These are phyloP conservation scores for Spathaspora boniae DNA, from an alignment of 805 yeast species.

Conservation along the genomic window DNA sequence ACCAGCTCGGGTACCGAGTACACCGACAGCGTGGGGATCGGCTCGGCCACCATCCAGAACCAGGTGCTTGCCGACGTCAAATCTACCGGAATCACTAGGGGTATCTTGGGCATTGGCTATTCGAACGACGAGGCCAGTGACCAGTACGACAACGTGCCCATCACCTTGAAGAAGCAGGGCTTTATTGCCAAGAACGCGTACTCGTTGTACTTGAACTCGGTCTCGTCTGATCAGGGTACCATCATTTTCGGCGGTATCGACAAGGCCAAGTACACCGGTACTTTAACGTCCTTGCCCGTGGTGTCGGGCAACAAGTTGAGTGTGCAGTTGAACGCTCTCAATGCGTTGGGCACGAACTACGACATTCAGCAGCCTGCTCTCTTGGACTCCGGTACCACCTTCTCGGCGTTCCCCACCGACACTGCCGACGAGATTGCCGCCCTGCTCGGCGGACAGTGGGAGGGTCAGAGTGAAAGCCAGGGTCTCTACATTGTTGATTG, in stretches of 20 bases:
- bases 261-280: conserved; percentile 23
- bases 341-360: conserved; percentile 14
- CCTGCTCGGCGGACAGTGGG: neutral
- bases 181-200: conserved; percentile 31
- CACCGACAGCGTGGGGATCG: conserved; percentile 13
- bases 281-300: conserved; percentile 11
- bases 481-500: conserved; percentile 5
- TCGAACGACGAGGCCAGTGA: conserved; percentile 63
- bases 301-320: conserved; percentile 23
- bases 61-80: conserved; percentile 21
- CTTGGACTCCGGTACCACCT: conserved; percentile 35
- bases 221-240: conserved; percentile 19
- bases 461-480: neutral
- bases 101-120: conserved; percentile 75
- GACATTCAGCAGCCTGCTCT: conserved; percentile 20
- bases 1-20: conserved; percentile 14
- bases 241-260: conserved; percentile 35
- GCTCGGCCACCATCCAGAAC: conserved; percentile 10
- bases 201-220: conserved; percentile 31
- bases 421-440: conserved; percentile 11
- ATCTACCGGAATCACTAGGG: conserved; percentile 54
- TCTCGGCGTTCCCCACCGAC: conserved; percentile 39
- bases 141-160: conserved; percentile 31
- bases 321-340: conserved; percentile 42
- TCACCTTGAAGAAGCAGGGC: conserved; percentile 29